A percentile compares a stretch with the other conserved stretches of the same genome.
Evolutionary conservation across 2,329 filamentous ascomycete species (phyloP).

Genomic region (Lachnellula occidentalis): DNA sequence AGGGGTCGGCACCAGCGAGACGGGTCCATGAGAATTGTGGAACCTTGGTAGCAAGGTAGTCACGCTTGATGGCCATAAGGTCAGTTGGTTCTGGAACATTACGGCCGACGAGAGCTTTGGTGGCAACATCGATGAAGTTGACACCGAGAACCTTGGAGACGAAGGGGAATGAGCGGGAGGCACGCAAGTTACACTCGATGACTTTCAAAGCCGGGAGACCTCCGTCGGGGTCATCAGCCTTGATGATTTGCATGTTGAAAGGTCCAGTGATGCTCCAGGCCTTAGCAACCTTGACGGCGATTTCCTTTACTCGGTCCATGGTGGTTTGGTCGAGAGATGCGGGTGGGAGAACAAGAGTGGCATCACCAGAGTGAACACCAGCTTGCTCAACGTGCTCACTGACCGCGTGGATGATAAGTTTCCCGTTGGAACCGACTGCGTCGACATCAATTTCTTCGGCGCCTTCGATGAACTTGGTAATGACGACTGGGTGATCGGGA

Average conservation of each 20-base stretch:
- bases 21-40: slow-evolving; percentile 99
- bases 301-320: slow-evolving; percentile 87
- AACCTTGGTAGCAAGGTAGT: slow-evolving; percentile 95
- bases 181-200: slow-evolving; percentile 96
- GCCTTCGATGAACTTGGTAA: slow-evolving; percentile 96
- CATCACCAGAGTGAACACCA: slow-evolving; percentile 96
- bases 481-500: slow-evolving; percentile 95
- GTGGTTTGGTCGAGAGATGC: slow-evolving; percentile 69
- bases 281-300: slow-evolving; percentile 91
- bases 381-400: slow-evolving; percentile 96
- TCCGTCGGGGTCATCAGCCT: slow-evolving; percentile 71
- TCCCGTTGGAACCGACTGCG: slow-evolving; percentile 79
- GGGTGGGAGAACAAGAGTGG: slow-evolving; percentile 88
- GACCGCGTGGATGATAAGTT: slow-evolving; percentile 85
- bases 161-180: slow-evolving; percentile 96
- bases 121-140: slow-evolving; percentile 96
- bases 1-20: slow-evolving; percentile 92
- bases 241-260: slow-evolving; percentile 99
- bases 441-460: slow-evolving; percentile 96
- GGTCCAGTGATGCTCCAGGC: slow-evolving; percentile 96
- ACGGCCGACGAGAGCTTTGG: slow-evolving; percentile 82
- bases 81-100: slow-evolving; percentile 80
- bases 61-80: slow-evolving; percentile 80
- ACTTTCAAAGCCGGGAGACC: slow-evolving; percentile 80
- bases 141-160: slow-evolving; percentile 93